Evolutionary conservation across 805 yeast species (phyloP).

Genomic region (Candida silvatica): DNA sequence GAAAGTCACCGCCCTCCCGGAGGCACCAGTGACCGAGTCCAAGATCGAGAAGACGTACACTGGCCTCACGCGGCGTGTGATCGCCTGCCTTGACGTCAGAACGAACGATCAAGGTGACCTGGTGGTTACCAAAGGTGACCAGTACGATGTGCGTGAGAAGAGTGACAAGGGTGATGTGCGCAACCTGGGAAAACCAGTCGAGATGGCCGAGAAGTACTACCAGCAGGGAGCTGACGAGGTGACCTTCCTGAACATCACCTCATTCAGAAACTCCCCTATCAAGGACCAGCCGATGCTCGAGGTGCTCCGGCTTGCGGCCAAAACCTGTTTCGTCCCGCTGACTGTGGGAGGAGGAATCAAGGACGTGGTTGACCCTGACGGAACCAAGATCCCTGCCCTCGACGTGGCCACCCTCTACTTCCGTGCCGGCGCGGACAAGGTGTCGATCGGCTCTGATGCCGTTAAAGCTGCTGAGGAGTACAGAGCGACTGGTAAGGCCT

Average conservation of each 20-base stretch:
- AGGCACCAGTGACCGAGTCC: background rate
- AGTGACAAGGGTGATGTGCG: slow-evolving; percentile 55
- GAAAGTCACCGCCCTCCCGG: slow-evolving; percentile 20
- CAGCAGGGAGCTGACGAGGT: slow-evolving; percentile 96
- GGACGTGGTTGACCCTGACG: slow-evolving; percentile 82
- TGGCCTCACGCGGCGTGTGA: slow-evolving; percentile 83
- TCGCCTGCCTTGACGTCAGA: slow-evolving; percentile 97
- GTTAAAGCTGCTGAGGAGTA: slow-evolving; percentile 83
- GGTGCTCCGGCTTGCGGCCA: slow-evolving; percentile 74
- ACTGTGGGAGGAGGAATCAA: slow-evolving; percentile 98
- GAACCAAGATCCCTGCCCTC: slow-evolving; percentile 70
- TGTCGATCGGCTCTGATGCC: slow-evolving; percentile 97
- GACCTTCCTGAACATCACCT: slow-evolving; percentile 89
- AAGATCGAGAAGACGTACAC: slow-evolving; percentile 15
- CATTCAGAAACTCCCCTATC: slow-evolving; percentile 90
- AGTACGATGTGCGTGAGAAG: slow-evolving; percentile 91
- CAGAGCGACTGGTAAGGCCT: slow-evolving; percentile 50
- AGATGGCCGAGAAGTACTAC: slow-evolving; percentile 83
- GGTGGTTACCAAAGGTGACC: slow-evolving; percentile 98
- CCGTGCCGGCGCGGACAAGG: slow-evolving; percentile 96
- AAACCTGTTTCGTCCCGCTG: slow-evolving; percentile 89
- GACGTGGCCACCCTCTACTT: slow-evolving; percentile 89
- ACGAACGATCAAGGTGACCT: slow-evolving; percentile 90
- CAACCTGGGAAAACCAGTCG: slow-evolving; percentile 94
- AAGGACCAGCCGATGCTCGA: slow-evolving; percentile 94